Base-by-base conservation (phyloP, 23 red algal genomes). In the Gracilaria domingensis region DNA sequence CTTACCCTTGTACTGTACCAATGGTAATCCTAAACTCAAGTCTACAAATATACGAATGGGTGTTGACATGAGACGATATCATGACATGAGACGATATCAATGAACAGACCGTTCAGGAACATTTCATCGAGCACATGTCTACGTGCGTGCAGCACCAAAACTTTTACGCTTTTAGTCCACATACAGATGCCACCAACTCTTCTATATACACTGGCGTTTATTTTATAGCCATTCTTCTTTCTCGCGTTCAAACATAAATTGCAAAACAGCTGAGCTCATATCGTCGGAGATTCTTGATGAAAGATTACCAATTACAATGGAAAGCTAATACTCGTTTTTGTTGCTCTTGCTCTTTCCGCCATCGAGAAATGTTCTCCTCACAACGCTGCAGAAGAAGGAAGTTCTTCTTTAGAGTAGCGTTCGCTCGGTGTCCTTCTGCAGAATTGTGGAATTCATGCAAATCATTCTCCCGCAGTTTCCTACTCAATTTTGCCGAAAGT, bases 221-320 rank as follows among this genome's bases (percentile, higher is more conserved):
- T n/a, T n/a, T n/a, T 69, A 69, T 2, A 69, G 38, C 78, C 78
- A 82, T 42, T 53, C 78, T 37, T 82, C 51, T 28, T 42, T 82
- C 18, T 82, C 78, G 20, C 78, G 54, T 62, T 82, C 78, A 28
- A 82, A 82, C 21, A 82, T 61, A 28, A 82, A 82, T 7, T 62
- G 54, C 28, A 82, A 28, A 40, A 82, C 54, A n/a, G 47, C 78
- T 4, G 54, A 34, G 50, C 78, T 61, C 59, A 82, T 56, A 20
- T 57, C 62, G 17, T 62, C 59, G 5, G 78, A 82, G 62, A 82
- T 61, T 33, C 16, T 62, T 82, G 78, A 82, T n/a, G 54, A 62
- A 9, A 82, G 38, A 56, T 82, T 82, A 24, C 78, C 44, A 82
- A 82, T 57, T 13, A 57, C 21, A n/a, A 50, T 82, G 78, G 33